Evolutionary conservation across 2,329 filamentous ascomycete genomes (phyloP), one percentile per base, ranked within the genome.

Genomic region (Mollisiaceae sp.): DNA sequence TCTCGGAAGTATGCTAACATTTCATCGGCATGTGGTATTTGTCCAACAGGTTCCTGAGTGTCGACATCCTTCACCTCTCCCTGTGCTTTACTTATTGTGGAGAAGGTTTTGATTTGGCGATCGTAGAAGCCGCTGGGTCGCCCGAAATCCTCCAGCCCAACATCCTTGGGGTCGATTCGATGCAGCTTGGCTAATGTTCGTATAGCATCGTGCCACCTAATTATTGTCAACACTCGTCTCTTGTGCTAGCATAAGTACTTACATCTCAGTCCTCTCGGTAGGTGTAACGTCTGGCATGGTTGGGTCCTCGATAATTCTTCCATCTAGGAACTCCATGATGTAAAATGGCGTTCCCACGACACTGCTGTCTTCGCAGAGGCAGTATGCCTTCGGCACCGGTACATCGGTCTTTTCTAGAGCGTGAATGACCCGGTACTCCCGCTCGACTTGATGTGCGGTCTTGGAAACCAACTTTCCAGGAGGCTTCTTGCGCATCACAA

Each of bases 401-500:
- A 98, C 93, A 76, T 92, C 88, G 22, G 92, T 96, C 62, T 80
- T 82, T 69, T 88, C 87, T 38, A 98, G 85, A 2, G 94, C 94
- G 76, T 92, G 88, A 75, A 98, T 91, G 75, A 98, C 91, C 74
- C 90, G 89, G 81, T 95, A 95, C 80, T 99, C 95, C 73, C 95
- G 91, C 81, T 99, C 95, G 75, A 99, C 94, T 78, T 94, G 91
- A 82, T 99, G 95, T 11, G 95, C 95, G 1, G 94, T 94, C 81
- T 93, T 93, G 73, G 93, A 97, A 59, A 98, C 85, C 45, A 99
- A 89, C 80, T 90, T 89, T 69, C 95, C 95, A n/a, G 95, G 94
- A 0, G 95, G 95, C 81, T 98, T 98, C 86, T 99, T 98, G 77
- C 95, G 92, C 82, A 98, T 86, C 39, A 99, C 95, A 80, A 90